Base-by-base conservation (phyloP, 179 eudicot genomes). In the Silene vulgaris region DNA sequence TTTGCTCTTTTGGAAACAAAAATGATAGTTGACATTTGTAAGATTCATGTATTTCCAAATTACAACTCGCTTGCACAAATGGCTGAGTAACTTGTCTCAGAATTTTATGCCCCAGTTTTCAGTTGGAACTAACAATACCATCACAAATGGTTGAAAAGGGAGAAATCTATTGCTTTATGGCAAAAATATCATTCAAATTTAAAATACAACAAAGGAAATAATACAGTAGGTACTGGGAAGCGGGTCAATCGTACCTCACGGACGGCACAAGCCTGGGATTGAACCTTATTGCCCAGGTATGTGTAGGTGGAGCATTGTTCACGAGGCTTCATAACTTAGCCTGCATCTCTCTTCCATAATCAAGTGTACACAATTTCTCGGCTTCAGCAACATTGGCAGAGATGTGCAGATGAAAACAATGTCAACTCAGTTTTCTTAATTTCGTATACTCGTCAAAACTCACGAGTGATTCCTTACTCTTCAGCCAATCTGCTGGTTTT, bases 401-500 rank as follows among this genome's bases (percentile, higher is more conserved):
- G 67, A 69, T 54, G 7, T 40, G 48, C 65, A 8, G 20, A 56
- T 16, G 6, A 28, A 26, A 19, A 30, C 35, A 9, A 4, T 30
- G 28, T 79, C 59, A 85, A 64, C 72, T 43, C 19, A 83, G 81
- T 6, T 82, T 79, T 80, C 86, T 87, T 80, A 89, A 65, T 81
- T 88, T 87, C 76, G 79, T 89, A 76, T 88, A 90, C 61, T 90
- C 89, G 3, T 92, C 98, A 28, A 77, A 79, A 43, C 74, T 77
- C 74, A 94, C 64, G 28, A 94, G 80, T 5, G 87, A 74, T 70
- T 85, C 87, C 87, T 90, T 89, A 59, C 74, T 76, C 83, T 95
- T 92, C n/a, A 86, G 88, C 99, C 99, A 95, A 75, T 92, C 99
- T 69, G 83, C 82, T 14, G 95, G 95, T 80, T 57, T 95, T 62